These are phyloP conservation scores for Plasmopara halstedii DNA, from an alignment of 352 stramenopile species.

Conservation along the genomic window DNA sequence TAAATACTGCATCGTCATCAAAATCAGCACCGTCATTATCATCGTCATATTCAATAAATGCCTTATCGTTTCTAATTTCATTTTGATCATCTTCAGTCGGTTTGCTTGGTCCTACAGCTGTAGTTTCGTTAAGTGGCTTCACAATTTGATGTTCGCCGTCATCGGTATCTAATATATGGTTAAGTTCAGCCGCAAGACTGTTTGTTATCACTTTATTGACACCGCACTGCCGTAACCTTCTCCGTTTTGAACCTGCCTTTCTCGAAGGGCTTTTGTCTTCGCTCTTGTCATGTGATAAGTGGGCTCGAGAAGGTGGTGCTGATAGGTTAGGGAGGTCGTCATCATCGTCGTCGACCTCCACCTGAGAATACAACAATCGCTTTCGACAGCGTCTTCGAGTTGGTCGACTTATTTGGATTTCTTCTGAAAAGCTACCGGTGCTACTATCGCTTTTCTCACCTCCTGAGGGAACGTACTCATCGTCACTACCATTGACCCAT, in stretches of 20 bases:
- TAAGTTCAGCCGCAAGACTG: constrained; percentile 15
- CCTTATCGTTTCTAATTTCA: neutral
- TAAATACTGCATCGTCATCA: constrained; percentile 14
- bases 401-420: constrained; percentile 2
- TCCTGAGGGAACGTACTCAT: constrained; percentile 18
- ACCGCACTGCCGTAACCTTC: constrained; percentile 9
- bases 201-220: constrained; percentile 7
- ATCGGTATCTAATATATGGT: constrained; percentile 12
- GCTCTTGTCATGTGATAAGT: neutral
- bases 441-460: constrained; percentile 12
- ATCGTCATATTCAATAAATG: constrained; percentile 5
- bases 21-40: constrained; percentile 9
- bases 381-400: constrained; percentile 26
- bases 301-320: constrained; percentile 4
- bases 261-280: constrained; percentile 1
- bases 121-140: neutral
- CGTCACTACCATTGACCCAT: constrained; percentile 12
- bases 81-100: neutral
- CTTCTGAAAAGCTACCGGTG: constrained; percentile 5
- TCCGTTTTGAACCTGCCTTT: constrained; percentile 15
- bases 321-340: constrained; percentile 35
- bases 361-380: constrained; percentile 41
- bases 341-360: constrained; percentile 40
- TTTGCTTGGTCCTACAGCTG: neutral
- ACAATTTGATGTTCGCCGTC: constrained; percentile 1